Evolutionary conservation across 1,139 yeast genomes (phyloP).

Genomic region (Sugiyamaella xylanicola): DNA sequence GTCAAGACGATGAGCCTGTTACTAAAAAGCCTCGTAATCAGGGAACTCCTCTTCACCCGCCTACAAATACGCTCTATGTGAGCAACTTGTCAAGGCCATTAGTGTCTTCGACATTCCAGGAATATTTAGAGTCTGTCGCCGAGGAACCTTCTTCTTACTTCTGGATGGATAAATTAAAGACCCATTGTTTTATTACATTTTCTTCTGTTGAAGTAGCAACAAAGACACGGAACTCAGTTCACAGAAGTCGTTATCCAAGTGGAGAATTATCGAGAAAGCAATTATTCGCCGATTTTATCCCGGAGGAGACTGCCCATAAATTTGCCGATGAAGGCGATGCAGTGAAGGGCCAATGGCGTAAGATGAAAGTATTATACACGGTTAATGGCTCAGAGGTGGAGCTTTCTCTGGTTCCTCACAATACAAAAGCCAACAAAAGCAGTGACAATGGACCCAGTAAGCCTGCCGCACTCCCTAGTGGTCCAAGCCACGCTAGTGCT

Average conservation of each 20-base stretch:
- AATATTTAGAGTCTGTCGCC: conserved; percentile 4
- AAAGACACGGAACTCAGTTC: not conserved
- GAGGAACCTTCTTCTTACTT: conserved; percentile 1
- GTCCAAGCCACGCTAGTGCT: not conserved
- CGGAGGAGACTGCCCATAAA: conserved; percentile 14
- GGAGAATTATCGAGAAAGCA: conserved; percentile 14
- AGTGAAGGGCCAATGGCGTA: conserved; percentile 1
- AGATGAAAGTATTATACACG: conserved; percentile 9
- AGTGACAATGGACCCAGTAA: not conserved
- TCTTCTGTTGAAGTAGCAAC: conserved; percentile 2
- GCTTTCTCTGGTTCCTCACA: conserved; percentile 1
- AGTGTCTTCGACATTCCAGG: conserved; percentile 3
- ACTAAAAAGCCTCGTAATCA: conserved; percentile 8
- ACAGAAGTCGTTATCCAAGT: conserved; percentile 12
- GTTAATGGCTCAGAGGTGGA: conserved; percentile 2
- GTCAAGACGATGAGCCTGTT: not conserved
- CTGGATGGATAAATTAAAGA: conserved; percentile 15
- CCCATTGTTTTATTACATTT: conserved; percentile 14
- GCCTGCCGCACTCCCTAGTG: not conserved
- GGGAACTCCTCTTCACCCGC: conserved; percentile 1
- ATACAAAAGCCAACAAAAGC: not conserved
- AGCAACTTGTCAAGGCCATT: conserved; percentile 13
- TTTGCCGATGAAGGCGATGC: conserved; percentile 11
- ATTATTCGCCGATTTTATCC: conserved; percentile 19
- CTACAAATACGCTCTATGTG: conserved; percentile 9